Conservation (phyloP, 441 rosid species). For the Adansonia madagascariensis region DNA sequence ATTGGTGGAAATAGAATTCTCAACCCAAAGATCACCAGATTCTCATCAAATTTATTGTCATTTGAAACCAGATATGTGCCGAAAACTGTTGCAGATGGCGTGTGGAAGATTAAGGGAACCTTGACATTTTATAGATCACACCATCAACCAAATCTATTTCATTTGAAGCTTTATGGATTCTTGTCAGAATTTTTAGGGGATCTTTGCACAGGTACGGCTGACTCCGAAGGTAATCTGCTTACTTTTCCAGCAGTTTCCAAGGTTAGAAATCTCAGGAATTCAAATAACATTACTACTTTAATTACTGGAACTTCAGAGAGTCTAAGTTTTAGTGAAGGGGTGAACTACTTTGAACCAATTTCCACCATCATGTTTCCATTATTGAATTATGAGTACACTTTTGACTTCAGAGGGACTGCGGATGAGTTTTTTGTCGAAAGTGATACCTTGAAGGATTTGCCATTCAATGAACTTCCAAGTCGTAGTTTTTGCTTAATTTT, state of each 20-base stretch:
- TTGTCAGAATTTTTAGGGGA: slow-evolving; percentile 43
- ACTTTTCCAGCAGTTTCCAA: slow-evolving; percentile 34
- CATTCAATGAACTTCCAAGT: background rate
- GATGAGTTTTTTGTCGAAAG: slow-evolving; percentile 3
- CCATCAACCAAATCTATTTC: background rate
- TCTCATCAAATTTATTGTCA: background rate
- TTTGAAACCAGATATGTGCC: background rate
- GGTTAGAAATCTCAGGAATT: slow-evolving; percentile 34
- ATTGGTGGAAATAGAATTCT: slow-evolving; percentile 25
- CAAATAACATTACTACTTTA: slow-evolving; percentile 35
- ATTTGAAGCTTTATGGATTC: slow-evolving; percentile 40
- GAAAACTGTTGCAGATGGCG: slow-evolving; percentile 4
- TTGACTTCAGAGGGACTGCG: slow-evolving; percentile 9
- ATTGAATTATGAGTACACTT: slow-evolving; percentile 30
- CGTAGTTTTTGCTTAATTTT: slow-evolving; percentile 34
- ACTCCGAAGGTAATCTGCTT: background rate
- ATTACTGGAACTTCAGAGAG: slow-evolving; percentile 44
- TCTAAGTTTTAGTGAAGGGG: slow-evolving; percentile 27
- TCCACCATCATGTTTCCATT: slow-evolving; percentile 44
- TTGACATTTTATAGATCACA: background rate
- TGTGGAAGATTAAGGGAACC: background rate
- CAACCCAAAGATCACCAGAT: background rate
- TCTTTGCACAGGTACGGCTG: slow-evolving; percentile 37
- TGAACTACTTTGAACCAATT: slow-evolving; percentile 34
- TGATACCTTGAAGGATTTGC: background rate